Base-by-base conservation (phyloP, 2,329 filamentous ascomycete genomes). In the Rutstroemia sp. region DNA sequence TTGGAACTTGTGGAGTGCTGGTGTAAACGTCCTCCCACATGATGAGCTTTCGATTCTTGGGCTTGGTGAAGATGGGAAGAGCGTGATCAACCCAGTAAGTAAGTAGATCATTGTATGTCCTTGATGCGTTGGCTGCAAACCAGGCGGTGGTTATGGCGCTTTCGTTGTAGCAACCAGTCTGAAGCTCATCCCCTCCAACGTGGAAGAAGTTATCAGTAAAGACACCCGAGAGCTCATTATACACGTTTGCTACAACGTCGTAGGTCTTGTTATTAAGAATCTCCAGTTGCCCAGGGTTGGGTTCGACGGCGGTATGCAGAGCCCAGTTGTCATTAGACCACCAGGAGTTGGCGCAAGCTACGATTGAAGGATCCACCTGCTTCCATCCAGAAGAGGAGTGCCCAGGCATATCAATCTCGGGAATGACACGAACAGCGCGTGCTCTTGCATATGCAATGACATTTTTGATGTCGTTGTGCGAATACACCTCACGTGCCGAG, bases 1-100 rank as follows among this genome's bases (percentile, higher is more conserved):
- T 72, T 67, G 0, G 78, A 30, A 30, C 78, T 47, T 73, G 71
- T 17, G 75, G 73, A 0, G 81, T 86, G 51, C 91, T 73, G 9
- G 87, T 74, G 0, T 88, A 75, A 76, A 92, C 88, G 70, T 95
- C 90, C 70, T 95, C 89, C 90, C 90, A 95, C 4, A 91, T 87
- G 23, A 95, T 74, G 6, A 83, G 70, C 3, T 76, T 77, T 64
- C 78, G 78, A 60, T 78, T 71, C 40, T 51, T 44, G 0, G 88
- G 88, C 4, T 78, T 80, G 54, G 92, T 73, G 12, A 85, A 85
- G 10, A 79, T 76, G 39, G 78, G 73, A 25, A 81, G 75, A 42
- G 92, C 77, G 38, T 83, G 80, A 23, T 73, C 75, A 69, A 91
- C 86, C 66, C 84, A 83, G 63, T 80, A 79, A 68, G 87, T 79